Conservation (phyloP, 1,284 basidiomycete species). For the Pyrrhoderma noxium region DNA sequence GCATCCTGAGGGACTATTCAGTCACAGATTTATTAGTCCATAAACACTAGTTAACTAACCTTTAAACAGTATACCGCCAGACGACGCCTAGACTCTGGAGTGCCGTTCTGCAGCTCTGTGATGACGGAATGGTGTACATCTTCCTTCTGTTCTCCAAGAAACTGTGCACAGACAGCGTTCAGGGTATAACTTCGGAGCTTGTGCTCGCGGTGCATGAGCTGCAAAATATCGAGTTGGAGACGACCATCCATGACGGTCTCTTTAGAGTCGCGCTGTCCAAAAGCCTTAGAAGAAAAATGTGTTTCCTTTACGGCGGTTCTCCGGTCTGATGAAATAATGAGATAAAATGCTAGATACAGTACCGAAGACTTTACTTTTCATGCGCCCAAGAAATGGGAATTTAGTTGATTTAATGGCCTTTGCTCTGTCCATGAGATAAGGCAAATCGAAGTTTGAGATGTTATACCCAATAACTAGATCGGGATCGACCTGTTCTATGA, state of each 20-base stretch:
- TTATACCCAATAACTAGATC: slow-evolving; percentile 95
- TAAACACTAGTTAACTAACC: slow-evolving; percentile 49
- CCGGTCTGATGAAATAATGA: slow-evolving; percentile 38
- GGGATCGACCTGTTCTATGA: slow-evolving; percentile 82
- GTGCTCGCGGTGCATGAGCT: slow-evolving; percentile 96
- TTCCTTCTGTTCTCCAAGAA: slow-evolving; percentile 94
- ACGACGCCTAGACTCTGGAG: slow-evolving; percentile 80
- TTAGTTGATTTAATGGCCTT: slow-evolving; percentile 65
- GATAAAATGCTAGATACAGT: background rate
- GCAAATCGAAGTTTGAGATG: slow-evolving; percentile 86
- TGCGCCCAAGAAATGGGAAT: slow-evolving; percentile 75
- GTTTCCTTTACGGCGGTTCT: slow-evolving; percentile 82
- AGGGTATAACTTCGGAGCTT: slow-evolving; percentile 92
- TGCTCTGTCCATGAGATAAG: slow-evolving; percentile 87
- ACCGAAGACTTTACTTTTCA: slow-evolving; percentile 50
- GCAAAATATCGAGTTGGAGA: slow-evolving; percentile 86
- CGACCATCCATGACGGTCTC: slow-evolving; percentile 85
- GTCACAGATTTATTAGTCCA: too few relatives aligned
- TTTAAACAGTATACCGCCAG: slow-evolving; percentile 95
- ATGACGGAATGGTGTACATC: slow-evolving; percentile 97
- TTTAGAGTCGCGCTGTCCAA: slow-evolving; percentile 91
- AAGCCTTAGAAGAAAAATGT: slow-evolving; percentile 94
- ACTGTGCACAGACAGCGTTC: slow-evolving; percentile 93
- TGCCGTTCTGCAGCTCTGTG: slow-evolving; percentile 93
- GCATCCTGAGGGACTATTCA: slow-evolving; percentile 73